A percentile compares a stretch with the other conserved stretches of the same genome.
Evolutionary conservation across 176 grass and related monocot genomes (phyloP).

Genomic region (Triticum dicoccoides): DNA sequence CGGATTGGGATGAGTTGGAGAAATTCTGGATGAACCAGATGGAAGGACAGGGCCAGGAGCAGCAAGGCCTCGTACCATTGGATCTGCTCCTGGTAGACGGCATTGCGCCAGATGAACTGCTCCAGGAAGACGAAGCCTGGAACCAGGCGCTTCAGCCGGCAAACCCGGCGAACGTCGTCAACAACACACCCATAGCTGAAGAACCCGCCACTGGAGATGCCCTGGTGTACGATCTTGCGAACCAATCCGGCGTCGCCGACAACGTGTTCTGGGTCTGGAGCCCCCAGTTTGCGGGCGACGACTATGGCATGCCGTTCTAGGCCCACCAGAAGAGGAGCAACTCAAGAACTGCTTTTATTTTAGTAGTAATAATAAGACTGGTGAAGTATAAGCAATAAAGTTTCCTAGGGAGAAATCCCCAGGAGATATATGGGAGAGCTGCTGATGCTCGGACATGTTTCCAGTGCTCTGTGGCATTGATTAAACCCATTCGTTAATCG

Average conservation of each 20-base stretch:
- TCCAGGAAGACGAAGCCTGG: not conserved
- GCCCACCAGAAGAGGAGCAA: not conserved
- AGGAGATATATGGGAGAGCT: not conserved
- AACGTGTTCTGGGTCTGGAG: not conserved
- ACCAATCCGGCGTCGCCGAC: not conserved
- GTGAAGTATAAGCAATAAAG: not conserved
- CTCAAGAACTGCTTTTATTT: not conserved
- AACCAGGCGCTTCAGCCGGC: not conserved
- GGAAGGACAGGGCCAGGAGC: not conserved
- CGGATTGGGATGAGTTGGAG: not conserved
- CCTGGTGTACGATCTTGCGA: not conserved
- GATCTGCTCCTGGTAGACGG: not conserved
- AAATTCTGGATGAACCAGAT: not conserved
- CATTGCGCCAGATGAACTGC: not conserved
- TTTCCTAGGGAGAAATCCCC: not conserved
- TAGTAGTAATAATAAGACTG: not conserved
- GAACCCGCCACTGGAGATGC: not conserved
- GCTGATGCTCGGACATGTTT: not conserved
- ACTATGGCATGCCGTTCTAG: conserved; percentile 9
- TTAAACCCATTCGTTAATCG: not conserved
- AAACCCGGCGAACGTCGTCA: not conserved
- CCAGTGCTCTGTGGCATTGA: not conserved
- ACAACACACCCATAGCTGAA: not conserved
- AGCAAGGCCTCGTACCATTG: not conserved
- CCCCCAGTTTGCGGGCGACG: not conserved